phyloP scores from a whole-genome alignment of 169 alveolate species.

The Hepatocystis sp. region DNA sequence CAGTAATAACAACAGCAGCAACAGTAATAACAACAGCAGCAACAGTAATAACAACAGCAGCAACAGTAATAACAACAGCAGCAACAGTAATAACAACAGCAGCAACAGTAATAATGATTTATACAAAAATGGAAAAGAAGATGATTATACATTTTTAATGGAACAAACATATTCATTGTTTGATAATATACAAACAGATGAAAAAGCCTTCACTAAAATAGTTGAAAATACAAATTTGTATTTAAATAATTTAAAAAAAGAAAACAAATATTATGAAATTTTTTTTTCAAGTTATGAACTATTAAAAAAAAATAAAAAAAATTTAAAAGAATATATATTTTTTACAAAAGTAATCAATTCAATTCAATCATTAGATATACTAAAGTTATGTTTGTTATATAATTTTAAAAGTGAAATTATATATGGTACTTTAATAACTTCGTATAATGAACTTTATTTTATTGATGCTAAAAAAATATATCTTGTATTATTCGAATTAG shows the following conservation, averaged over 20 bases:
- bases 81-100: no score
- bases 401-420: constrained; percentile 6
- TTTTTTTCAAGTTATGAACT: no score
- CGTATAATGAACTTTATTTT: constrained; percentile 31
- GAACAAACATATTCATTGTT: neutral
- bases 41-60: no score
- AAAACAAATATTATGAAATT: constrained; percentile 39
- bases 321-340: constrained; percentile 12
- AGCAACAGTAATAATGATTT: no score
- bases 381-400: constrained; percentile 16
- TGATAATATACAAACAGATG: constrained; percentile 17
- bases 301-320: no score
- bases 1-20: no score
- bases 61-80: no score
- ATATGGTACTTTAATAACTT: constrained; percentile 9
- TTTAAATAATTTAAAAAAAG: constrained; percentile 26
- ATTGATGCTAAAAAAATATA: constrained; percentile 38
- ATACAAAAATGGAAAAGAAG: neutral
- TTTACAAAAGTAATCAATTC: constrained; percentile 28
- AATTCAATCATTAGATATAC: constrained; percentile 17
- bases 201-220: constrained; percentile 17
- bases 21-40: no score
- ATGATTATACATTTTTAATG: constrained; percentile 3
- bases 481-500: constrained; percentile 32
- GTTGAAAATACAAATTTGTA: constrained; percentile 38